A percentile compares a stretch with the other conserved stretches of the same genome.
phyloP scores from a whole-genome alignment of 345 rosid genomes.

The Stellera chamaejasme region DNA sequence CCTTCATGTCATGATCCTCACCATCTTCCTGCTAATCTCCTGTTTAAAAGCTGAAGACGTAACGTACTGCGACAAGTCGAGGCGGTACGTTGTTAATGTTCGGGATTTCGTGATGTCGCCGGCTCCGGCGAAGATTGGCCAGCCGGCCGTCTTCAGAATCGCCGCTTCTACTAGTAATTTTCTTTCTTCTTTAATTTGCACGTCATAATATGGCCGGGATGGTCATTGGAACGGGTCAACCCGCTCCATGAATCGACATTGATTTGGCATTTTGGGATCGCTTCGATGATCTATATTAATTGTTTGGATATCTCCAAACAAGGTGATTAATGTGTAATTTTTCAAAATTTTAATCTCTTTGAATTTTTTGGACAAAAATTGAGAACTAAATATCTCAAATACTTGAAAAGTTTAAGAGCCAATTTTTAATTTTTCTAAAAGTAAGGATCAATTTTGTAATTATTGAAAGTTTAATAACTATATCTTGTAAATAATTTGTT shows the following conservation, averaged over 20 bases:
- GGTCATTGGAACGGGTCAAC: no score
- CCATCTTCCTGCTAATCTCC: conserved; percentile 10
- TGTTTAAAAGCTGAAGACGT: conserved; percentile 11
- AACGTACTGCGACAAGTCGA: conserved; percentile 14
- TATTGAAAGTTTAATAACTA: no score
- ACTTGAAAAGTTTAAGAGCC: not conserved
- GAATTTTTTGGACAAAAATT: not conserved
- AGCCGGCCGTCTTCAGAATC: conserved; percentile 46
- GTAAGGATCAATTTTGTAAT: not conserved
- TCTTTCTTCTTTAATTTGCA: not conserved
- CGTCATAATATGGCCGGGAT: no score
- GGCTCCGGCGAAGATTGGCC: conserved; percentile 42
- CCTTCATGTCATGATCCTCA: conserved; percentile 1
- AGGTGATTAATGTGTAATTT: no score
- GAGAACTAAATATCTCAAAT: not conserved
- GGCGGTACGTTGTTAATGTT: conserved; percentile 33
- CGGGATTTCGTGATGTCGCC: conserved; percentile 44
- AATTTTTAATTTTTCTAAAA: not conserved
- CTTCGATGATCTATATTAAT: no score
- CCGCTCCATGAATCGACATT: no score
- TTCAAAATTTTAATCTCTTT: not conserved
- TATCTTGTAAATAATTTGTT: conserved; percentile 4
- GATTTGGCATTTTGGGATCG: no score
- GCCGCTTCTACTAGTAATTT: conserved; percentile 48
- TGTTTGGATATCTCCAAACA: no score